Conservation (phyloP, 345 rosid genomes). For the Pelargonium nanum region DNA sequence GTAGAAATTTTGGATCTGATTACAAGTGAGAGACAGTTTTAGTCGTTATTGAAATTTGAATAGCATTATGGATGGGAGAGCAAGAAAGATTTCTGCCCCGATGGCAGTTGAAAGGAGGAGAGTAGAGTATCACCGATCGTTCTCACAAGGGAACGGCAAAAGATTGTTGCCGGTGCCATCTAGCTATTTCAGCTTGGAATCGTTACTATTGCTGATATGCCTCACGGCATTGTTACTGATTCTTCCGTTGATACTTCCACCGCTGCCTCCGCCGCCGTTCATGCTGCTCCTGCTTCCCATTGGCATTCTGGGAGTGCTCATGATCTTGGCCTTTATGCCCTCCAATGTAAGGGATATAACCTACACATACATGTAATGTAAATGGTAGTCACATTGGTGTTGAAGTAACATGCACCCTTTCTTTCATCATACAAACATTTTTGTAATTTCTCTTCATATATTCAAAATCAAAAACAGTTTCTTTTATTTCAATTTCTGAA, state of each 20-base stretch:
- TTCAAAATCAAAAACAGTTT: too few species aligned
- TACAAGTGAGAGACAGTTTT: too few species aligned
- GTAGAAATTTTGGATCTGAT: too few species aligned
- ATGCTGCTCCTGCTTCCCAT: constrained; percentile 18
- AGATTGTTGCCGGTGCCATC: background rate
- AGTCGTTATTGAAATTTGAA: background rate
- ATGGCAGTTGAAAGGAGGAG: background rate
- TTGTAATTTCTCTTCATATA: too few species aligned
- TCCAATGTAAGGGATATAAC: constrained; percentile 1
- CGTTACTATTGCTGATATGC: constrained; percentile 8
- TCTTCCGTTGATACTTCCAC: constrained; percentile 15
- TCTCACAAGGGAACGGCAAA: background rate
- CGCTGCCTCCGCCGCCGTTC: constrained; percentile 17
- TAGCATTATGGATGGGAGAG: background rate
- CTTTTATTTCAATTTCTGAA: too few species aligned
- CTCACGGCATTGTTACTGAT: constrained; percentile 10
- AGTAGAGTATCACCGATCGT: background rate
- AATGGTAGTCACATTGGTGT: background rate
- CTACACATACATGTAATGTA: background rate
- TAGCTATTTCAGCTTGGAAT: background rate
- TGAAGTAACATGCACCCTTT: too few species aligned
- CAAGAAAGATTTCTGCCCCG: background rate
- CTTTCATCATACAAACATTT: too few species aligned
- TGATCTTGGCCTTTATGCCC: constrained; percentile 18
- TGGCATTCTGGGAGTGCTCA: constrained; percentile 11